Evolutionary conservation across 441 rosid species (phyloP).

Genomic region (Geranium incanum): DNA sequence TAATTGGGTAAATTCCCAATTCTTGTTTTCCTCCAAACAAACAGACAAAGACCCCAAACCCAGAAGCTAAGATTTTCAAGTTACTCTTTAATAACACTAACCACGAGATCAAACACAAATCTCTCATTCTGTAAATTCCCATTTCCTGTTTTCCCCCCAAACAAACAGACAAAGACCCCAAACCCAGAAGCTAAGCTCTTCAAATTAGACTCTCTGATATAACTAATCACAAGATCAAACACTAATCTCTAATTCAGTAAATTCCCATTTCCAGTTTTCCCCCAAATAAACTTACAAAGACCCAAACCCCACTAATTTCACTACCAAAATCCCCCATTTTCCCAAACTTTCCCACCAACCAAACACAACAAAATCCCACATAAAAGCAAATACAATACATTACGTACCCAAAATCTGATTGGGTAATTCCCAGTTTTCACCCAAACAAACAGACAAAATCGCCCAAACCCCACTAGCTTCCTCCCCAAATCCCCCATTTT

Average conservation of each 20-base stretch:
- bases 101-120: not conserved
- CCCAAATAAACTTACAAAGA: not conserved
- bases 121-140: not conserved
- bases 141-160: too few species aligned
- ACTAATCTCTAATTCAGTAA: not conserved
- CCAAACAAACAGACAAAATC: not conserved
- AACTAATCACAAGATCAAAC: not conserved
- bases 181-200: not conserved
- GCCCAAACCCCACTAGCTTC: not conserved
- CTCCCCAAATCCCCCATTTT: not conserved
- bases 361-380: too few species aligned
- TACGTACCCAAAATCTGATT: too few species aligned
- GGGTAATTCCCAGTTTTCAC: not conserved
- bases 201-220: not conserved
- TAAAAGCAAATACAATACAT: too few species aligned
- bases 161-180: too few species aligned
- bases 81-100: not conserved
- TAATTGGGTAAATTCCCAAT: too few species aligned
- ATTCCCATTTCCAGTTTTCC: not conserved
- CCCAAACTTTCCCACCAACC: too few species aligned
- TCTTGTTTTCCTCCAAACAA: too few species aligned
- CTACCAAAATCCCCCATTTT: too few species aligned
- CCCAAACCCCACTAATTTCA: too few species aligned
- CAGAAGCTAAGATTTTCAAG: not conserved
- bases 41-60: too few species aligned